These are phyloP conservation scores for Agrocybe chaxingu DNA, from an alignment of 768 basidiomycete species.

Conservation along the genomic window DNA sequence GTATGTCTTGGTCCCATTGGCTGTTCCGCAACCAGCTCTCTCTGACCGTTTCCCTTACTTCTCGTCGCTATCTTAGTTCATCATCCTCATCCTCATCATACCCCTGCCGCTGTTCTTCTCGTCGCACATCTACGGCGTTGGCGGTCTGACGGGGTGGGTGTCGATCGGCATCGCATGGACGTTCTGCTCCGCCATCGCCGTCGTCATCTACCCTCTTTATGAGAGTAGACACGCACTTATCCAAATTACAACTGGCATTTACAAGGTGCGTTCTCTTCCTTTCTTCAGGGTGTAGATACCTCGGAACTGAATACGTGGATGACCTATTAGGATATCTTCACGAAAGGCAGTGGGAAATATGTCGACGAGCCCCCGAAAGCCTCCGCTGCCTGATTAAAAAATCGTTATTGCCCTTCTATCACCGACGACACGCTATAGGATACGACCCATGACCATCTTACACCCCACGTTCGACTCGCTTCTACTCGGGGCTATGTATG, in stretches of 20 bases:
- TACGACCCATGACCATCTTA: conserved; percentile 2
- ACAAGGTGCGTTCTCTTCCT: conserved; percentile 46
- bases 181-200: conserved; percentile 69
- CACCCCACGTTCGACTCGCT: not conserved
- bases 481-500: too few relatives aligned
- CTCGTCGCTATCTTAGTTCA: conserved; percentile 31
- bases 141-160: conserved; percentile 78
- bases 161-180: conserved; percentile 80
- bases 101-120: conserved; percentile 89
- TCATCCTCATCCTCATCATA: conserved; percentile 68
- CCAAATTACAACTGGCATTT: conserved; percentile 56
- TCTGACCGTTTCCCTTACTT: not conserved
- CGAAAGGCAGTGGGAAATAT: conserved; percentile 29
- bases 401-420: not conserved
- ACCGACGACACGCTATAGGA: not conserved
- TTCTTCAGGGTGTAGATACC: not conserved
- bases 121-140: conserved; percentile 60
- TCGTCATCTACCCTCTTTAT: conserved; percentile 84
- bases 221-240: conserved; percentile 71
- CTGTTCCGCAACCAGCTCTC: not conserved
- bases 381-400: conserved; percentile 7
- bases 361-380: conserved; percentile 5
- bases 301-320: not conserved
- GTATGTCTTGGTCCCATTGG: conserved; percentile 36
- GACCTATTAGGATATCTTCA: conserved; percentile 28